Percentiles rank a stretch among this genome's conserved stretches.
phyloP scores from a whole-genome alignment of 129 eudicot species.

The Lonicera japonica region DNA sequence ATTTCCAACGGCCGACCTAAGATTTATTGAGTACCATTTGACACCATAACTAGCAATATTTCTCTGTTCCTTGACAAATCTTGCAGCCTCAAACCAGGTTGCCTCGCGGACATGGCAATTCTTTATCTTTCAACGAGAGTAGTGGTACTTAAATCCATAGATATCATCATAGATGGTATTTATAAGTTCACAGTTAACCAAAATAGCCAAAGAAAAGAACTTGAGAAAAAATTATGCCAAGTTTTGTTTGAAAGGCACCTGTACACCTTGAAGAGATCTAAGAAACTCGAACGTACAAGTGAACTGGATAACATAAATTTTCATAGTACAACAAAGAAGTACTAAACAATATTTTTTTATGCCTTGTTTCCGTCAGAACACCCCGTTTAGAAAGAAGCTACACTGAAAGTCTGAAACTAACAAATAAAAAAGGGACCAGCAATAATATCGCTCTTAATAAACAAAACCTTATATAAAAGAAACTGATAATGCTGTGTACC shows the following conservation, averaged over 20 bases:
- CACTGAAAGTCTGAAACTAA: background rate
- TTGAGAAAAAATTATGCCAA: background rate
- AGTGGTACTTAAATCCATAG: background rate
- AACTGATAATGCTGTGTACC: conserved; percentile 30
- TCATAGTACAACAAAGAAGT: background rate
- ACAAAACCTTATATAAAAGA: background rate
- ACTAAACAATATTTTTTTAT: background rate
- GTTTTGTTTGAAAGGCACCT: background rate
- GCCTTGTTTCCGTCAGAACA: background rate
- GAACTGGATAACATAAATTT: background rate
- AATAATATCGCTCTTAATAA: background rate
- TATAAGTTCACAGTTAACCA: background rate
- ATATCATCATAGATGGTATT: background rate
- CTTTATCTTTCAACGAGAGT: too few species aligned
- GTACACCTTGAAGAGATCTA: background rate
- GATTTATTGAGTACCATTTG: background rate
- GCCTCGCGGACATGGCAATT: background rate
- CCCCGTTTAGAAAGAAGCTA: background rate
- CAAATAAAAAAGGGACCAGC: background rate
- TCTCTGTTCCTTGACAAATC: too few species aligned
- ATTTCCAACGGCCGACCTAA: background rate
- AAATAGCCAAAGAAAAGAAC: background rate
- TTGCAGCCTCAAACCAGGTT: background rate
- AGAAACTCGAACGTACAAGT: background rate
- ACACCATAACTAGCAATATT: background rate